Conservation (phyloP, 148 eudicot genomes). For the Amaranthus palmeri region DNA sequence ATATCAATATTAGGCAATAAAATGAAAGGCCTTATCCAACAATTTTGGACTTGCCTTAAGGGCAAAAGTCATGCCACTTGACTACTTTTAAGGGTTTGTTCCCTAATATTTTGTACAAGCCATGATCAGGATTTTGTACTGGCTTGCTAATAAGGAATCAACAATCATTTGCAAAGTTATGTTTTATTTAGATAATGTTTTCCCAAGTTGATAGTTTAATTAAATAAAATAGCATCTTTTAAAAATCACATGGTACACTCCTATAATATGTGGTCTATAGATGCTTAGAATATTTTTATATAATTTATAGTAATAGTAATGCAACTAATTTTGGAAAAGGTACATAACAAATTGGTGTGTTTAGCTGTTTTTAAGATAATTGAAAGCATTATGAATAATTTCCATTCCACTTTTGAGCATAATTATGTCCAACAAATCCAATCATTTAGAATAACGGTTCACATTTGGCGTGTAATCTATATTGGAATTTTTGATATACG, state of each 20-base stretch:
- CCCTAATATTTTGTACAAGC: background rate
- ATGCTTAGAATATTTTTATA: background rate
- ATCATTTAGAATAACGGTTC: constrained; percentile 13
- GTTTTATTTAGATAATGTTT: background rate
- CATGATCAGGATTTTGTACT: constrained; percentile 9
- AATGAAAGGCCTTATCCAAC: constrained; percentile 19
- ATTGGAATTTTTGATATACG: too few relatives aligned
- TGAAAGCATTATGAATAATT: constrained; percentile 8
- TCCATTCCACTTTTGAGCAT: constrained; percentile 17
- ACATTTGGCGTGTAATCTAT: too few relatives aligned
- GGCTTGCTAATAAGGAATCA: background rate
- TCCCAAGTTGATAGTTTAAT: constrained; percentile 7
- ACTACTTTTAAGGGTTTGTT: background rate
- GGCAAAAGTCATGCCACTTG: constrained; percentile 9
- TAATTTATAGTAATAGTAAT: background rate
- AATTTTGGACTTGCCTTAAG: constrained; percentile 13
- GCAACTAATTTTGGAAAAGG: constrained; percentile 3
- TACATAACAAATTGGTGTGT: background rate
- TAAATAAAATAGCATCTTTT: background rate
- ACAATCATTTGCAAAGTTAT: constrained; percentile 15
- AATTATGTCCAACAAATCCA: constrained; percentile 16
- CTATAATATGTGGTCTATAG: background rate
- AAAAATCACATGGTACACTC: constrained; percentile 16
- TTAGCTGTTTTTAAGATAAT: background rate
- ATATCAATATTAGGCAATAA: background rate